These are phyloP conservation scores for Ceratobasidium sp. DNA, from an alignment of 1,284 basidiomycete species.

Conservation along the genomic window DNA sequence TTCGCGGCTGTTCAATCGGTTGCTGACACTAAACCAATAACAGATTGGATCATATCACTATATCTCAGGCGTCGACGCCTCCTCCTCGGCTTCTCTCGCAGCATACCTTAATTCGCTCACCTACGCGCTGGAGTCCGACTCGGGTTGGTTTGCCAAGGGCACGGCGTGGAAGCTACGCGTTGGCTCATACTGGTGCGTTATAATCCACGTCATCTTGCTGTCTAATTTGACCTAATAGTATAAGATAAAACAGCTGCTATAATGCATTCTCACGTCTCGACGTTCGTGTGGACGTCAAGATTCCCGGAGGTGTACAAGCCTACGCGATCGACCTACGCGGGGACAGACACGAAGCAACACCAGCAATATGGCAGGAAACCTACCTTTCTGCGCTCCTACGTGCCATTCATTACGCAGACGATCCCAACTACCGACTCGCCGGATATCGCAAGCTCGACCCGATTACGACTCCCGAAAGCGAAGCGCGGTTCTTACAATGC, in stretches of 20 bases:
- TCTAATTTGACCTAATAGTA: background rate
- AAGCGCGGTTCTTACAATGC: slow-evolving; percentile 90
- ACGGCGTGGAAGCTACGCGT: slow-evolving; percentile 92
- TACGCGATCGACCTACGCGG: slow-evolving; percentile 96
- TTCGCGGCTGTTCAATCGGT: slow-evolving; percentile 19
- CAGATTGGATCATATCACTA: slow-evolving; percentile 95
- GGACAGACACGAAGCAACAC: slow-evolving; percentile 93
- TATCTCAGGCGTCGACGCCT: slow-evolving; percentile 96
- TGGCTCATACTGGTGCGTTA: slow-evolving; percentile 91
- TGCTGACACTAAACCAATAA: too few relatives aligned
- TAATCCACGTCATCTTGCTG: slow-evolving; percentile 9
- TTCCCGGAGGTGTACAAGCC: slow-evolving; percentile 95
- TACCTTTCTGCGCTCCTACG: slow-evolving; percentile 94
- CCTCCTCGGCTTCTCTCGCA: slow-evolving; percentile 95
- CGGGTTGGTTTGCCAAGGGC: slow-evolving; percentile 93
- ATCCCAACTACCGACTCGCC: slow-evolving; percentile 90
- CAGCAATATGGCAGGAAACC: slow-evolving; percentile 97
- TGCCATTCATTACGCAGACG: slow-evolving; percentile 95
- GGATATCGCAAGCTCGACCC: slow-evolving; percentile 97
- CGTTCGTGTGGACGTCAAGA: slow-evolving; percentile 97
- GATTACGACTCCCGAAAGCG: slow-evolving; percentile 89
- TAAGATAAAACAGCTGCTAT: slow-evolving; percentile 82
- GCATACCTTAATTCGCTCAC: slow-evolving; percentile 98
- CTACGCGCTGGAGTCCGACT: slow-evolving; percentile 92
- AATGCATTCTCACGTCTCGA: slow-evolving; percentile 99